These are phyloP conservation scores for Blastocystis sp. DNA, from an alignment of 352 stramenopile genomes.

Conservation along the genomic window DNA sequence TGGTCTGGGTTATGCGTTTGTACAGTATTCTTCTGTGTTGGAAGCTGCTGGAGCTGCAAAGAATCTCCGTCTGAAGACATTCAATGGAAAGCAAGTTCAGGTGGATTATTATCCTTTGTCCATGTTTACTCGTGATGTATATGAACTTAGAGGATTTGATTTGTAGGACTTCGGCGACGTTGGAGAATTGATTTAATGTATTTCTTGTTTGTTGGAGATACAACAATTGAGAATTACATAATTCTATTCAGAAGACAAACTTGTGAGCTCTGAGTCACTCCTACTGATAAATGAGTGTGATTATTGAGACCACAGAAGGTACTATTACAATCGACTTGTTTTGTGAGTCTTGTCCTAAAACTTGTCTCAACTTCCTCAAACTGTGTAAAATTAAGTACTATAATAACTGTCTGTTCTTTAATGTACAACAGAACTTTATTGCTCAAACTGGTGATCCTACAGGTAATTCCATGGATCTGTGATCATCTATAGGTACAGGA, in stretches of 20 bases:
- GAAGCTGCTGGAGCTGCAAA: constrained; percentile 36
- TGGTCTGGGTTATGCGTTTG: constrained; percentile 56
- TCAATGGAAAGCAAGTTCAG: constrained; percentile 67
- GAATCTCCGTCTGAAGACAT: constrained; percentile 48
- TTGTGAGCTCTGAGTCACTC: neutral
- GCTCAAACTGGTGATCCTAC: constrained; percentile 84
- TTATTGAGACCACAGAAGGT: constrained; percentile 86
- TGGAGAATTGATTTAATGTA: constrained; percentile 47
- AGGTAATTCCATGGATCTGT: constrained; percentile 69
- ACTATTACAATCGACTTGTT: constrained; percentile 86
- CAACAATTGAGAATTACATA: no score
- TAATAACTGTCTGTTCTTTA: constrained; percentile 88
- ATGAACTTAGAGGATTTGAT: neutral
- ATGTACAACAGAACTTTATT: constrained; percentile 91
- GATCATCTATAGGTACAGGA: constrained; percentile 77
- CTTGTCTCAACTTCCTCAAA: constrained; percentile 88
- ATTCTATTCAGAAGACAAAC: neutral
- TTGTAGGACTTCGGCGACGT: constrained; percentile 42
- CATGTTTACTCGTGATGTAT: constrained; percentile 1
- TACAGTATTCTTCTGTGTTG: constrained; percentile 59
- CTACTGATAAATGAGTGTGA: constrained; percentile 80
- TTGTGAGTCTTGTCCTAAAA: constrained; percentile 78
- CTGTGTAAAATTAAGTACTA: constrained; percentile 88
- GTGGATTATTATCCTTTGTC: constrained; percentile 67
- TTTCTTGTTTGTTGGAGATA: neutral